phyloP scores from a whole-genome alignment of 495 filamentous ascomycete species.

The Bacidia rubella region DNA sequence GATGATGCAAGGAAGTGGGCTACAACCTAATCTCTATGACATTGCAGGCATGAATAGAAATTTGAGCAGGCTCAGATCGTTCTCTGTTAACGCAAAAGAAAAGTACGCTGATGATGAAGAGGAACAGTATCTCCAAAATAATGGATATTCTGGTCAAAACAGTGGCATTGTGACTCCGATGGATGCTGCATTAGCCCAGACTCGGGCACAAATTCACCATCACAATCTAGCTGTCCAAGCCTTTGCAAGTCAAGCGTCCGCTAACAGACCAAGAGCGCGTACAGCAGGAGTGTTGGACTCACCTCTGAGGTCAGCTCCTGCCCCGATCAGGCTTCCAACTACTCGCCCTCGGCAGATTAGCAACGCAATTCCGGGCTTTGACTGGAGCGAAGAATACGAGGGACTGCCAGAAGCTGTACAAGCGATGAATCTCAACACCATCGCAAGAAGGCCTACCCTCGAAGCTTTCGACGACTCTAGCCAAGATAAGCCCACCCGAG shows the following conservation, averaged over 20 bases:
- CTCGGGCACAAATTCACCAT: conserved; percentile 80
- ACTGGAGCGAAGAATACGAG: conserved; percentile 45
- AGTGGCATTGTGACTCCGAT: conserved; percentile 59
- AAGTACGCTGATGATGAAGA: conserved; percentile 92
- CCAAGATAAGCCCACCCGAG: conserved; percentile 80
- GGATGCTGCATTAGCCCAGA: conserved; percentile 62
- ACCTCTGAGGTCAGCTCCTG: conserved; percentile 50
- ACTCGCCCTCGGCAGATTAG: conserved; percentile 12
- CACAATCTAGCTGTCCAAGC: conserved; percentile 91
- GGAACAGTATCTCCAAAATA: conserved; percentile 39
- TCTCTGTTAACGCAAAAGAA: conserved; percentile 96
- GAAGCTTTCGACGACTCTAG: conserved; percentile 53
- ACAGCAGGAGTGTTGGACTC: conserved; percentile 85
- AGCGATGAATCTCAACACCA: conserved; percentile 57
- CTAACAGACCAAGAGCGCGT: conserved; percentile 72
- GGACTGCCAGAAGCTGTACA: conserved; percentile 63
- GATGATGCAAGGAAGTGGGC: conserved; percentile 40
- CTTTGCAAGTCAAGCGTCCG: conserved; percentile 69
- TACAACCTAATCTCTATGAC: conserved; percentile 65
- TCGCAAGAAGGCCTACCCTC: conserved; percentile 30
- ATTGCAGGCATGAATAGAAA: conserved; percentile 61
- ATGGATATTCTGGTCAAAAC: conserved; percentile 41
- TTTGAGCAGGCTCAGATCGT: conserved; percentile 81
- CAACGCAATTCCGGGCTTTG: conserved; percentile 8
- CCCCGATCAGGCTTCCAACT: conserved; percentile 47